Percentiles rank a stretch among this genome's conserved stretches.
Evolutionary conservation across 2,329 filamentous ascomycete species (phyloP).

Genomic region (Neonectria ditissima): DNA sequence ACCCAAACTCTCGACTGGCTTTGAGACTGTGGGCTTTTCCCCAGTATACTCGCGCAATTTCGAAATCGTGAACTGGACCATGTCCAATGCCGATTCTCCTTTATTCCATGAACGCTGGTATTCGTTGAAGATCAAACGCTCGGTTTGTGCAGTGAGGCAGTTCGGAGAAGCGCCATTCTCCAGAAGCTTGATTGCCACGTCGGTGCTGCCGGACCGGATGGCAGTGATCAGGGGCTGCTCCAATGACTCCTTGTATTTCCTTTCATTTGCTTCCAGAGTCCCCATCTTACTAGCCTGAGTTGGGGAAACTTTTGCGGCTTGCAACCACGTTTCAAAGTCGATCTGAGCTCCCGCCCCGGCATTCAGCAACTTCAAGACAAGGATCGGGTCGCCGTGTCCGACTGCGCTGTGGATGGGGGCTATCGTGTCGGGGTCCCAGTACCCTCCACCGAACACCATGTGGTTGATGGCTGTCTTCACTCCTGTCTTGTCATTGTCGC

Average conservation of each 20-base stretch:
- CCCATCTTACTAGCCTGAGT: conserved; percentile 49
- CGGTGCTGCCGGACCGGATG: conserved; percentile 54
- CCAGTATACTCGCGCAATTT: conserved; percentile 59
- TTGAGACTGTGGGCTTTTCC: conserved; percentile 26
- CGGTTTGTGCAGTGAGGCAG: conserved; percentile 59
- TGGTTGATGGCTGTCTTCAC: conserved; percentile 76
- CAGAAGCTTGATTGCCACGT: conserved; percentile 69
- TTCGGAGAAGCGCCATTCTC: conserved; percentile 75
- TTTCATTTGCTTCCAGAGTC: conserved; percentile 61
- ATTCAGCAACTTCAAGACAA: conserved; percentile 71
- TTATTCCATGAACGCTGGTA: conserved; percentile 49
- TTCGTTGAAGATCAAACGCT: conserved; percentile 50
- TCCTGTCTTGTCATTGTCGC: conserved; percentile 69
- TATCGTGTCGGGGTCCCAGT: conserved; percentile 51
- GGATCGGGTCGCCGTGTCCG: conserved; percentile 59
- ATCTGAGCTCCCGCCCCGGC: conserved; percentile 71
- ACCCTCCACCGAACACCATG: conserved; percentile 57
- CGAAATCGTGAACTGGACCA: conserved; percentile 66
- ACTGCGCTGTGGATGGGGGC: conserved; percentile 72
- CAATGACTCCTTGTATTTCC: conserved; percentile 58
- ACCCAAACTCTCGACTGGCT: conserved; percentile 49
- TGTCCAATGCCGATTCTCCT: conserved; percentile 69
- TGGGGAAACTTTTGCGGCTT: conserved; percentile 62
- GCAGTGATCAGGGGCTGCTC: conserved; percentile 78
- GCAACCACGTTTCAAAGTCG: conserved; percentile 73